A percentile compares a stretch with the other conserved stretches of the same genome.
Evolutionary conservation across 495 filamentous ascomycete species (phyloP).

Genomic region (Hyaloscypha finlandica): DNA sequence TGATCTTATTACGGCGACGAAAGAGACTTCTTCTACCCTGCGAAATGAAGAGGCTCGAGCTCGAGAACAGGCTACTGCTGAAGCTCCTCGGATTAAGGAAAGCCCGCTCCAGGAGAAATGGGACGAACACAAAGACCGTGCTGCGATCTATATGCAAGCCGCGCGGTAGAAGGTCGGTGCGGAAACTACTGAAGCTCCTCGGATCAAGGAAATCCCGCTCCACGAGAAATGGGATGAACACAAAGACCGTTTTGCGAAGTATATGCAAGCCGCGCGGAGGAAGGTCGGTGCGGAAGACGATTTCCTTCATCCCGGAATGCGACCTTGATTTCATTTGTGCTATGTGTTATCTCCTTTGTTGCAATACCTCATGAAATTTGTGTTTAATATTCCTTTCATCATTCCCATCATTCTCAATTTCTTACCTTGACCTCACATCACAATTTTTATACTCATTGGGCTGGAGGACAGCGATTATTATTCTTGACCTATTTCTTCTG

Average conservation of each 20-base stretch:
- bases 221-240: constrained; percentile 29
- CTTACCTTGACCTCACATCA: too few species aligned
- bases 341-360: too few species aligned
- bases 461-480: too few species aligned
- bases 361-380: too few species aligned
- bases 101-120: constrained; percentile 28
- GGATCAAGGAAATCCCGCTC: constrained; percentile 23
- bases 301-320: constrained; percentile 16
- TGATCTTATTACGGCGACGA: too few species aligned
- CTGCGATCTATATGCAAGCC: constrained; percentile 31
- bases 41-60: constrained; percentile 23
- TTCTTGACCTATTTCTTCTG: too few species aligned
- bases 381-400: too few species aligned
- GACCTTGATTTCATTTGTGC: too few species aligned
- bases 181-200: constrained; percentile 3
- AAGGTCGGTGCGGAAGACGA: constrained; percentile 23
- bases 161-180: constrained; percentile 21
- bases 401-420: too few species aligned
- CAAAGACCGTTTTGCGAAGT: constrained; percentile 24
- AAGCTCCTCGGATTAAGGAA: constrained; percentile 15
- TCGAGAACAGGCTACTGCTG: constrained; percentile 10
- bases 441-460: too few species aligned
- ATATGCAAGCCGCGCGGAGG: constrained; percentile 29
- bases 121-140: constrained; percentile 26
- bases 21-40: background rate